phyloP scores from a whole-genome alignment of 2,329 filamentous ascomycete genomes.

The Emericellopsis cladophorae region DNA sequence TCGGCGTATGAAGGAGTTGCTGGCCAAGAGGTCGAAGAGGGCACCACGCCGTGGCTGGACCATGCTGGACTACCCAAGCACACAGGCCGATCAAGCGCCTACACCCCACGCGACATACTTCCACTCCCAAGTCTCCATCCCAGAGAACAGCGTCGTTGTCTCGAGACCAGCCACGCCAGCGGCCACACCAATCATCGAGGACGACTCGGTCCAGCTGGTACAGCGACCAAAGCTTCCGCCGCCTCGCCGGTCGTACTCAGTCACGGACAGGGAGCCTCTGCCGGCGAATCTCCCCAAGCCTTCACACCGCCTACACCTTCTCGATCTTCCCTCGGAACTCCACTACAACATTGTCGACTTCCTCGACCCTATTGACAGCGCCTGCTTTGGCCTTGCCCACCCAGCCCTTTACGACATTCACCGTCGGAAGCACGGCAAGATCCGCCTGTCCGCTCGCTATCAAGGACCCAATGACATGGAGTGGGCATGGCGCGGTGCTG shows the following conservation, averaged over 20 bases:
- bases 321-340: constrained; percentile 44
- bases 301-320: constrained; percentile 30
- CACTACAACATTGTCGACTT: constrained; percentile 49
- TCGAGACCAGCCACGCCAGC: constrained; percentile 1
- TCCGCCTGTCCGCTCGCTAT: constrained; percentile 44
- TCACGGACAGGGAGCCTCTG: constrained; percentile 44
- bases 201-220: constrained; percentile 10
- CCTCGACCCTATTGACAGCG: constrained; percentile 52
- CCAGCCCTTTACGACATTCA: constrained; percentile 46
- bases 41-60: constrained; percentile 32
- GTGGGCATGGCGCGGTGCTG: constrained; percentile 48
- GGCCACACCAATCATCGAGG: constrained; percentile 6
- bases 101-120: constrained; percentile 10
- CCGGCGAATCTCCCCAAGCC: constrained; percentile 32
- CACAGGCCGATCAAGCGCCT: constrained; percentile 15
- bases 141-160: constrained; percentile 13
- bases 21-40: constrained; percentile 19
- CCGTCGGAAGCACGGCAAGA: constrained; percentile 38
- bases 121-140: constrained; percentile 17
- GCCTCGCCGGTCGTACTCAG: constrained; percentile 44
- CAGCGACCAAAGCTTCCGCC: constrained; percentile 24
- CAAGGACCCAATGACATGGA: constrained; percentile 50
- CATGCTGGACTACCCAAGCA: constrained; percentile 24
- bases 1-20: constrained; percentile 23
- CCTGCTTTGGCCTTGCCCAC: constrained; percentile 47